These are phyloP conservation scores for Stachybotrys elegans DNA, from an alignment of 2,329 filamentous ascomycete species.

Conservation along the genomic window DNA sequence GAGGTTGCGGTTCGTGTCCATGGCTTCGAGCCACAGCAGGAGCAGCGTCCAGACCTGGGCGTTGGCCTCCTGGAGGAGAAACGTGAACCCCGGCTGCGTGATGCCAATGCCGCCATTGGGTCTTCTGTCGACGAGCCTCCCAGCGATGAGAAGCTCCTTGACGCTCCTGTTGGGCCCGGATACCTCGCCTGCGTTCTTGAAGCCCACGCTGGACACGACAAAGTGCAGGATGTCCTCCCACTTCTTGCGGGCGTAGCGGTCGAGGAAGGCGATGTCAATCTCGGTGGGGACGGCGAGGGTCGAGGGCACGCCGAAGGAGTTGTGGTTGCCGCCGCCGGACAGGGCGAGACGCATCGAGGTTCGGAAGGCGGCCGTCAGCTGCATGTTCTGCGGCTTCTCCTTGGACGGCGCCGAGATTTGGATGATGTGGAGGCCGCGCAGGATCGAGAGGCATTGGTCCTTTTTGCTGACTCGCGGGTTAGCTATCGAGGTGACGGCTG, in stretches of 20 bases:
- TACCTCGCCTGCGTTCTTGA: conserved; percentile 38
- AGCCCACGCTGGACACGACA: conserved; percentile 75
- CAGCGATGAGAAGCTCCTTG: conserved; percentile 75
- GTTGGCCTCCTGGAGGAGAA: conserved; percentile 90
- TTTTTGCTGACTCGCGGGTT: conserved; percentile 52
- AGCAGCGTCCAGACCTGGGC: conserved; percentile 95
- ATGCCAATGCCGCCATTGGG: conserved; percentile 68
- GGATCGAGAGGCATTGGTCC: conserved; percentile 75
- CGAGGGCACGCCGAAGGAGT: conserved; percentile 87
- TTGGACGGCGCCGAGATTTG: conserved; percentile 56
- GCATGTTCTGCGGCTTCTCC: conserved; percentile 64
- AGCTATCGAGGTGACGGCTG: conserved; percentile 1
- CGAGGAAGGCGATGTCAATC: conserved; percentile 68
- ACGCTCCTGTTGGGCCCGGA: conserved; percentile 67
- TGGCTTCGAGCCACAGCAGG: conserved; percentile 86
- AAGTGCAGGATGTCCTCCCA: conserved; percentile 97
- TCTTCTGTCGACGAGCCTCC: conserved; percentile 68
- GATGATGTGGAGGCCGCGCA: conserved; percentile 84
- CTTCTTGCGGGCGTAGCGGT: conserved; percentile 78
- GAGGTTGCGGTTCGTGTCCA: conserved; percentile 52
- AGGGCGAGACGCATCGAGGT: conserved; percentile 79
- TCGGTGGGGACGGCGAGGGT: conserved; percentile 55
- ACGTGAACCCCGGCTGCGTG: conserved; percentile 90
- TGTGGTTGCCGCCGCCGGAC: conserved; percentile 78
- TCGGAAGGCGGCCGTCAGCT: conserved; percentile 76